phyloP scores from a whole-genome alignment of 768 basidiomycete species.

The Cystobasidium onofrii region DNA sequence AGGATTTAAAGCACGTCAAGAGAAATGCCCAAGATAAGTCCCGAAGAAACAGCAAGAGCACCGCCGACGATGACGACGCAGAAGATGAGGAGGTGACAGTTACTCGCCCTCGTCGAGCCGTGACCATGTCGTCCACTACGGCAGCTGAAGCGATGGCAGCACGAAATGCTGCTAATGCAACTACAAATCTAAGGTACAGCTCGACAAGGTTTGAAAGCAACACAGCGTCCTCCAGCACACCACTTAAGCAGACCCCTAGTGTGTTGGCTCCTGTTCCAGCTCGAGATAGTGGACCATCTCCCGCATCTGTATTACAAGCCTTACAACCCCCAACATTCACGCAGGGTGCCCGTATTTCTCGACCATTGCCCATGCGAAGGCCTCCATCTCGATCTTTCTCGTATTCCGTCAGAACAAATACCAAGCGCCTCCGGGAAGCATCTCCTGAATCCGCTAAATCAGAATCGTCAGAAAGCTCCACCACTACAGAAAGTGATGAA shows the following conservation, averaged over 20 bases:
- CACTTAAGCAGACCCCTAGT: neutral
- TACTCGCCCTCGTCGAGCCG: neutral
- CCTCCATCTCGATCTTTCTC: neutral
- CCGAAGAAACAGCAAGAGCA: neutral
- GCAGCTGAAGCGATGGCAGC: constrained; percentile 3
- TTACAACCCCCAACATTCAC: neutral
- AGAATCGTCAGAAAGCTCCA: neutral
- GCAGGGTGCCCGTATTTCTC: neutral
- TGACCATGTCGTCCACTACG: neutral
- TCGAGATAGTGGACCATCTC: neutral
- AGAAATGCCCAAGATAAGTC: constrained; percentile 26
- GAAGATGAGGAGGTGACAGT: neutral
- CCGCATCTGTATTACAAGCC: neutral
- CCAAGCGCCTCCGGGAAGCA: neutral
- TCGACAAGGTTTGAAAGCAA: neutral
- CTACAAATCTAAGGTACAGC: neutral
- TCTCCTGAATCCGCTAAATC: neutral
- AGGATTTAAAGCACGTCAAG: constrained; percentile 19
- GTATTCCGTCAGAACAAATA: neutral
- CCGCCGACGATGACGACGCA: neutral
- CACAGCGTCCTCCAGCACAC: neutral
- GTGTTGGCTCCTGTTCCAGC: neutral
- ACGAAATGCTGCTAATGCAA: neutral
- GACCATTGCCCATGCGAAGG: neutral
- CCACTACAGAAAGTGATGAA: neutral